These are phyloP conservation scores for Suillus paluster DNA, from an alignment of 768 basidiomycete species.

Conservation along the genomic window DNA sequence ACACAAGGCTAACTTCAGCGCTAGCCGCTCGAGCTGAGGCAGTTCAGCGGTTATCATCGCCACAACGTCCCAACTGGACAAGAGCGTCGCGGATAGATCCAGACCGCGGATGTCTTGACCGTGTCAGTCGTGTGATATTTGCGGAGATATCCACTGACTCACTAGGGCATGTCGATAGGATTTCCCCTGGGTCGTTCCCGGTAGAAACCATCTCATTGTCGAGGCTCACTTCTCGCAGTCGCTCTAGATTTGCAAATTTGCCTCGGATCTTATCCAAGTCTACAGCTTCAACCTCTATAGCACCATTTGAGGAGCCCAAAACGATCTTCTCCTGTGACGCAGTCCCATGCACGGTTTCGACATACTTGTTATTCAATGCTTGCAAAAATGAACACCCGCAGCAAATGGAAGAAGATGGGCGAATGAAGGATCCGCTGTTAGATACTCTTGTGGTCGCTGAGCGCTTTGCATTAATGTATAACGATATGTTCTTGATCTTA, in stretches of 20 bases:
- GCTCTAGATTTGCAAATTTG: constrained; percentile 67
- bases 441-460: constrained; percentile 47
- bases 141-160: constrained; percentile 35
- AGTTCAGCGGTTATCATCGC: constrained; percentile 67
- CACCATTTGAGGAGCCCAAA: constrained; percentile 81
- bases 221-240: constrained; percentile 79
- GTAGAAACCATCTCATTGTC: constrained; percentile 67
- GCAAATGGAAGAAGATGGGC: constrained; percentile 57
- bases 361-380: constrained; percentile 79
- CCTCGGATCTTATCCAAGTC: constrained; percentile 77
- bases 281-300: constrained; percentile 87
- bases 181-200: constrained; percentile 53
- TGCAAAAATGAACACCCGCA: constrained; percentile 75
- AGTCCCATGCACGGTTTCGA: constrained; percentile 61
- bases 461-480: constrained; percentile 14
- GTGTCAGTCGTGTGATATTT: constrained; percentile 19
- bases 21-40: constrained; percentile 62
- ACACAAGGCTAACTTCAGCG: constrained; percentile 70
- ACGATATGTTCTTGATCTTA: constrained; percentile 35
- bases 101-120: constrained; percentile 72
- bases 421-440: constrained; percentile 80
- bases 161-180: constrained; percentile 70
- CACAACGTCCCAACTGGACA: constrained; percentile 73
- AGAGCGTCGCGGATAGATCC: constrained; percentile 78
- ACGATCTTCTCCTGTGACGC: constrained; percentile 62